Evolutionary conservation across 2,329 filamentous ascomycete species (phyloP), one percentile per base, ranked within the genome.

Genomic region (Rhytidhysteron rufulum): DNA sequence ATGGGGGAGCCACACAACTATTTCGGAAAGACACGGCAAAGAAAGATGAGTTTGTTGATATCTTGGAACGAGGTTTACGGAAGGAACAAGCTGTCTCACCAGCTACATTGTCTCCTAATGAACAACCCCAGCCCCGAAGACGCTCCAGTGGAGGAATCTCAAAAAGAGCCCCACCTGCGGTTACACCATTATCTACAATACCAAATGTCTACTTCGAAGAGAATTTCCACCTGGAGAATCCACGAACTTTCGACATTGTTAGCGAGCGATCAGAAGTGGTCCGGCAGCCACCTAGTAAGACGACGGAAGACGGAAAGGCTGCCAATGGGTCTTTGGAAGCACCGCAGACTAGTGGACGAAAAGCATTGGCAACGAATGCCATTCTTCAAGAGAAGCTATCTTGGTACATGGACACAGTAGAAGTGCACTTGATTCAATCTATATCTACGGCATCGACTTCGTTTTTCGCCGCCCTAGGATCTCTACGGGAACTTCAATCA

Each of bases 341-440:
- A 9, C 82, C 86, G 6, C 62, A 70, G 31, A 63, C 67, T 15
- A 66, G 69, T 10, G 74, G 73, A 7, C 80, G 91, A 44, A 97
- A 96, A 62, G 86, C 88, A 1, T 73, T 98, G 20, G 91, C 91
- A 6, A 96, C 90, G 0, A 98, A 98, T 66, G 93, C 93, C 0
- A 98, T 98, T 43, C 66, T 98, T 25, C 93, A 98, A 62, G 93
- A 98, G 66, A 98, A 98, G 66, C 73, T 98, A 10, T 97, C 93
- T 0, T 98, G 93, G 93, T 98, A 98, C 64, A 95, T 98, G 89
- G 93, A 98, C 62, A 98, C 93, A 0, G 89, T 98, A 17, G 93
- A 98, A 62, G 88, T 98, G 40, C 93, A 98, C 62, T 73, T 98
- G 6, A 96, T 98, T 53, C 88, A 88, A 22, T 95, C 90, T 0